These are phyloP conservation scores for Beta lomatogona DNA, from an alignment of 179 eudicot species.

Conservation along the genomic window DNA sequence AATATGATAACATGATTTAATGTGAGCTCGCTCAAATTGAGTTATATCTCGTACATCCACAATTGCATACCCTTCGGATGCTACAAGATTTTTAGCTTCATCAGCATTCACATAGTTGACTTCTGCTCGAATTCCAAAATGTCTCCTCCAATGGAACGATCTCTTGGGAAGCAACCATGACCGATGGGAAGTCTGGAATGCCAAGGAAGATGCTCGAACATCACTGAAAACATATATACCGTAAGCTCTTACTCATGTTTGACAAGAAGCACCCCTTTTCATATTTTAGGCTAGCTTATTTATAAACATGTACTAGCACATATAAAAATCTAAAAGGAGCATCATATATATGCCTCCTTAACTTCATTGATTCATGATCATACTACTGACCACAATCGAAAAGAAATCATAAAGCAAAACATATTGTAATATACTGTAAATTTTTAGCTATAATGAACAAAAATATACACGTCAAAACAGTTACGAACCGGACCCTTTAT, in stretches of 20 bases:
- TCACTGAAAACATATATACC: conserved; percentile 63
- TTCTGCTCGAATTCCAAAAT: conserved; percentile 58
- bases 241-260: conserved; percentile 31
- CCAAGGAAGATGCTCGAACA: conserved; percentile 57
- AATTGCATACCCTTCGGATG: conserved; percentile 67
- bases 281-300: not conserved
- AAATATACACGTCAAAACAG: no score
- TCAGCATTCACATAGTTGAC: conserved; percentile 66
- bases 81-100: conserved; percentile 74
- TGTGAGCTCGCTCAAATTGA: conserved; percentile 85
- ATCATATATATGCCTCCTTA: not conserved
- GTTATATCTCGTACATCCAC: conserved; percentile 76
- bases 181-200: conserved; percentile 43
- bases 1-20: conserved; percentile 74
- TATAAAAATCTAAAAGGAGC: not conserved
- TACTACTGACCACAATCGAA: not conserved
- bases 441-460: no score
- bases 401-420: not conserved
- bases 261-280: not conserved
- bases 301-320: not conserved
- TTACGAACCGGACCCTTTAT: no score
- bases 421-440: not conserved
- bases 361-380: not conserved
- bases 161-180: conserved; percentile 35
- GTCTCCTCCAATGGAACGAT: conserved; percentile 36